Evolutionary conservation across 108 stramenopile genomes (phyloP).

Genomic region (Stephanodiscus triporus): DNA sequence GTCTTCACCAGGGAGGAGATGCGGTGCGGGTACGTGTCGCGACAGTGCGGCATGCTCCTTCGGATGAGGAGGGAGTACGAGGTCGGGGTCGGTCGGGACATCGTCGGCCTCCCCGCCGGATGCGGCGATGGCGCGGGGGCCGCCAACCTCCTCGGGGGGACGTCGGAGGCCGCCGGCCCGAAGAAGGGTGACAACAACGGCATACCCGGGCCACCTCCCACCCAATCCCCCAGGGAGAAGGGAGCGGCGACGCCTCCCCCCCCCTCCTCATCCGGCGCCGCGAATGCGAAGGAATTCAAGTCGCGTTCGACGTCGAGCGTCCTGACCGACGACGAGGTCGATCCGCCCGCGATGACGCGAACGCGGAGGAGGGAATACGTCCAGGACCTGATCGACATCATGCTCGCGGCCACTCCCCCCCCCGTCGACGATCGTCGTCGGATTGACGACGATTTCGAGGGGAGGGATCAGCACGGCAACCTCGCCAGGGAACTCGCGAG

Average conservation of each 20-base stretch:
- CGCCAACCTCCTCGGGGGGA: not conserved
- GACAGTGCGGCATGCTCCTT: constrained; percentile 58
- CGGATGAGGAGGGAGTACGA: constrained; percentile 52
- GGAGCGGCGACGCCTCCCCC: not conserved
- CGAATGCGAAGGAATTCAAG: constrained; percentile 25
- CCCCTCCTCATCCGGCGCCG: not conserved
- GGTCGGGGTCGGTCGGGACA: constrained; percentile 3
- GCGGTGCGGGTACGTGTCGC: constrained; percentile 75
- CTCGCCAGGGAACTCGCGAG: constrained; percentile 72
- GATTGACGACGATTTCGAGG: constrained; percentile 5
- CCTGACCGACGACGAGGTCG: not conserved
- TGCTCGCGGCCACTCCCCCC: constrained; percentile 58
- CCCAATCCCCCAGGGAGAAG: constrained; percentile 1
- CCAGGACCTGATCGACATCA: constrained; percentile 74
- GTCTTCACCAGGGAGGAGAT: constrained; percentile 79
- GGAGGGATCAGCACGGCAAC: constrained; percentile 61
- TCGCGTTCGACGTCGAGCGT: not conserved
- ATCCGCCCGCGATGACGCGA: constrained; percentile 18
- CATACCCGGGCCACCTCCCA: not conserved
- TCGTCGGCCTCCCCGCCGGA: too few species aligned
- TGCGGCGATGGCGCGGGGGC: constrained; percentile 8
- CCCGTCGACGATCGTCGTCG: not conserved
- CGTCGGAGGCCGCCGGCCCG: not conserved
- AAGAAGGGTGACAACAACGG: not conserved
- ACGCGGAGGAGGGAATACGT: constrained; percentile 54